A percentile compares a stretch with the other conserved stretches of the same genome.
These are phyloP conservation scores for Dianthus caryophyllus DNA, from an alignment of 148 eudicot genomes.

Conservation along the genomic window DNA sequence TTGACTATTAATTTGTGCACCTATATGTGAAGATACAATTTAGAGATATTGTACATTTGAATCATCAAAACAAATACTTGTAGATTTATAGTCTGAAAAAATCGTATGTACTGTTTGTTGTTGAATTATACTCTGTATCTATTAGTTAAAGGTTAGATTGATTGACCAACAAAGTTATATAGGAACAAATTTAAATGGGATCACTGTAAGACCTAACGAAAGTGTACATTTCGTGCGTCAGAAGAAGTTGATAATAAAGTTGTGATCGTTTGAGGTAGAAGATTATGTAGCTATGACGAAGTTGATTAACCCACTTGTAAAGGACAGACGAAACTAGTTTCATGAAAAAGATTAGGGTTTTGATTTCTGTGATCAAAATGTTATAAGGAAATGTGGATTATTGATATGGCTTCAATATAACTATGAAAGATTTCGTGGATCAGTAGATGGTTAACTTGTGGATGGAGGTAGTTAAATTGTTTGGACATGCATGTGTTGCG, in stretches of 20 bases:
- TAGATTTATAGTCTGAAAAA: too few species aligned
- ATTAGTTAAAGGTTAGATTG: too few species aligned
- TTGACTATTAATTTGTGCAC: too few species aligned
- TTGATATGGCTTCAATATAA: background rate
- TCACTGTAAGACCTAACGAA: background rate
- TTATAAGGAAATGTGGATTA: background rate
- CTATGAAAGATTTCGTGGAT: background rate
- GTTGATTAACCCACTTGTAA: conserved; percentile 18
- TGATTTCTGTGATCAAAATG: background rate
- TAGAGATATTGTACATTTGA: too few species aligned
- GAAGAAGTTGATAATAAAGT: conserved; percentile 2
- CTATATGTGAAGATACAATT: too few species aligned
- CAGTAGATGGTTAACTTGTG: background rate
- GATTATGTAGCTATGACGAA: conserved; percentile 26
- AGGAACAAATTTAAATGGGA: too few species aligned
- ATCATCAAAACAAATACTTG: too few species aligned
- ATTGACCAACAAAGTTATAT: too few species aligned
- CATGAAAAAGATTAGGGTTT: conserved; percentile 2
- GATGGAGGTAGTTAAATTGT: background rate
- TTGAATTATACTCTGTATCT: too few species aligned
- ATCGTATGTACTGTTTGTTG: too few species aligned
- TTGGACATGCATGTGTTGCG: background rate
- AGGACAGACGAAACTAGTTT: background rate
- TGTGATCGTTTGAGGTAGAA: conserved; percentile 7
- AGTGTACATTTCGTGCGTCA: background rate